phyloP scores from a whole-genome alignment of 78 protist species.

The Chrysochromulina parva region DNA sequence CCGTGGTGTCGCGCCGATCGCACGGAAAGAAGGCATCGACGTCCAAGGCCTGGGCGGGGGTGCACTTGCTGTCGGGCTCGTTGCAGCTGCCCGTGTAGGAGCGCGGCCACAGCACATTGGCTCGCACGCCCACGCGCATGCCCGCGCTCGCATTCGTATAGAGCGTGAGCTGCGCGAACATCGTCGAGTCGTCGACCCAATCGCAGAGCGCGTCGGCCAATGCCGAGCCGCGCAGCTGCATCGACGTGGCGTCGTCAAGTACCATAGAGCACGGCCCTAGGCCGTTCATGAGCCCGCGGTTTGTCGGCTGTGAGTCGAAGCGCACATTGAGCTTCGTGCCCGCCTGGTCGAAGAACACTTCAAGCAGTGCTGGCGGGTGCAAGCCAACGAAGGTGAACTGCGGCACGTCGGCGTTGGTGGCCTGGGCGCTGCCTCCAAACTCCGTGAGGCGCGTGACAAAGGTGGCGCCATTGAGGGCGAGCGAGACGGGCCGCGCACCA shows the following conservation, averaged over 20 bases:
- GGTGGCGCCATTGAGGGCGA: not conserved
- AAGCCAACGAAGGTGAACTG: not conserved
- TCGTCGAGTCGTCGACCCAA: not conserved
- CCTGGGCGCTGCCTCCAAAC: too few species aligned
- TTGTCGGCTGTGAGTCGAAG: not conserved
- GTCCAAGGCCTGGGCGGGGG: not conserved
- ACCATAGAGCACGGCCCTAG: not conserved
- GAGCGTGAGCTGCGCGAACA: not conserved
- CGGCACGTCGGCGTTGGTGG: not conserved
- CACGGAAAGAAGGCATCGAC: not conserved
- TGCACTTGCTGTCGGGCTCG: not conserved
- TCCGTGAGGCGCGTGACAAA: not conserved
- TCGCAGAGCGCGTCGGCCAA: not conserved
- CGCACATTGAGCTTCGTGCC: not conserved
- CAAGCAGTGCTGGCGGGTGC: not conserved
- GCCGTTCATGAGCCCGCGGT: not conserved
- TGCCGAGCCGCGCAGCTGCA: not conserved
- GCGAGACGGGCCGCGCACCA: not conserved
- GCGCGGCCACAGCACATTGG: not conserved
- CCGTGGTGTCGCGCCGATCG: not conserved
- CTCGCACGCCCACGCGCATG: not conserved
- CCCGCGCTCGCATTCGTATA: not conserved
- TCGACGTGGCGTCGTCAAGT: not conserved
- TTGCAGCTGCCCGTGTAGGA: not conserved
- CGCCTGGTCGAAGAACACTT: not conserved